Evolutionary conservation across 2,329 filamentous ascomycete genomes (phyloP).

Genomic region (Mollisiaceae sp.): DNA sequence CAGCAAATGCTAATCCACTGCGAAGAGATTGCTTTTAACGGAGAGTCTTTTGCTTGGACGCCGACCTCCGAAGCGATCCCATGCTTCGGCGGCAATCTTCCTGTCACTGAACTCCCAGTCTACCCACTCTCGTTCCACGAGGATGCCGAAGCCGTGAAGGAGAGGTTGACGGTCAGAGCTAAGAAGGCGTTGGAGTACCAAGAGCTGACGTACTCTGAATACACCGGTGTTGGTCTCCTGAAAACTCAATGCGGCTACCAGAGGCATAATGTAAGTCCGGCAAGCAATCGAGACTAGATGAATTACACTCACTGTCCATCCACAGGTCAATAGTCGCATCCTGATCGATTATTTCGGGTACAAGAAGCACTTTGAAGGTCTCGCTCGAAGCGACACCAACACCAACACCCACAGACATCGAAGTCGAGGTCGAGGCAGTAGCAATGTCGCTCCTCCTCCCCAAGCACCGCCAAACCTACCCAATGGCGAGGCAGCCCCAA

Average conservation of each 20-base stretch:
- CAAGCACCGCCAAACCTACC: background rate
- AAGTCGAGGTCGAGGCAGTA: background rate
- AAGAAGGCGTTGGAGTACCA: constrained; percentile 50
- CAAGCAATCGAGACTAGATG: constrained; percentile 33
- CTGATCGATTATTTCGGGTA: constrained; percentile 32
- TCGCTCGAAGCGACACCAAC: constrained; percentile 17
- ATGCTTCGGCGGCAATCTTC: constrained; percentile 48
- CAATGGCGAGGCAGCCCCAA: background rate
- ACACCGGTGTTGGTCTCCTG: constrained; percentile 48
- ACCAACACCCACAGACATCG: background rate
- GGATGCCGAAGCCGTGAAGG: constrained; percentile 32
- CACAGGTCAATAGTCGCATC: constrained; percentile 28
- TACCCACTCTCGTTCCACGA: constrained; percentile 44
- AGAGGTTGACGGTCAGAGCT: constrained; percentile 43
- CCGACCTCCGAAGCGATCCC: constrained; percentile 42
- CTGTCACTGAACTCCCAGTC: constrained; percentile 47
- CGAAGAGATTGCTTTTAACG: constrained; percentile 49
- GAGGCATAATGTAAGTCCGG: constrained; percentile 40
- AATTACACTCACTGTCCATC: background rate
- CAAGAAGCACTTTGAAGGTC: constrained; percentile 30
- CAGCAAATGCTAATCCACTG: constrained; percentile 31
- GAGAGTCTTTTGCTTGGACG: constrained; percentile 51
- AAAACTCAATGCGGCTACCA: constrained; percentile 18
- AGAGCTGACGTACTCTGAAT: constrained; percentile 48
- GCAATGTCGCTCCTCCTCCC: background rate